Percentiles rank a stretch among this genome's conserved stretches.
Conservation (phyloP, 2,329 filamentous ascomycete genomes). For the Coccinonectria pachysandricola region DNA sequence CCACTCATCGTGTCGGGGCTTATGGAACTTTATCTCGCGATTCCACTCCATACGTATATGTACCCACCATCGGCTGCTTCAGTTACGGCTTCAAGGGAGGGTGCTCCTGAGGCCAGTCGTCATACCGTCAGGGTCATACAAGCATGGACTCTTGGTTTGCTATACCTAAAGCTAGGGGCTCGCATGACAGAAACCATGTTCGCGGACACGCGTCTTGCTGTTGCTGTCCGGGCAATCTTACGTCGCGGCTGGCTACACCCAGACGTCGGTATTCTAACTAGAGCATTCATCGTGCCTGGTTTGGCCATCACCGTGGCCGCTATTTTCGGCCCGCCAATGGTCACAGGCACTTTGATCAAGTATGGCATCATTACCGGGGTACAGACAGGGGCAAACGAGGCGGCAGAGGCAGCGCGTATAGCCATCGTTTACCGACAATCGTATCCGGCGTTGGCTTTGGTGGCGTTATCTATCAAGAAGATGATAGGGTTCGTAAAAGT, state of each 20-base stretch:
- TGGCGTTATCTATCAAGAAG: constrained; percentile 33
- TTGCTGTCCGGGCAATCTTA: constrained; percentile 64
- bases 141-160: constrained; percentile 83
- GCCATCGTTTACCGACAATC: constrained; percentile 44
- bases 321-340: constrained; percentile 51
- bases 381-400: constrained; percentile 12
- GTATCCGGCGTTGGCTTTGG: constrained; percentile 56
- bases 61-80: constrained; percentile 27
- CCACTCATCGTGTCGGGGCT: constrained; percentile 71
- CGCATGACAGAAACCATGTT: constrained; percentile 59
- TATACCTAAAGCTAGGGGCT: constrained; percentile 75
- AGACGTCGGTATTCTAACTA: constrained; percentile 67
- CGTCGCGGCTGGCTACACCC: constrained; percentile 69
- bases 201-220: constrained; percentile 58
- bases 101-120: constrained; percentile 18
- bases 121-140: constrained; percentile 84
- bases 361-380: constrained; percentile 11
- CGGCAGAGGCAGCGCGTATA: constrained; percentile 17
- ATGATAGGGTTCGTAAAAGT: constrained; percentile 45
- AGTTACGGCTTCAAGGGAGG: constrained; percentile 17
- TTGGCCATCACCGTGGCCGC: constrained; percentile 50
- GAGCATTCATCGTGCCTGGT: constrained; percentile 75
- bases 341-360: constrained; percentile 34
- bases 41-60: constrained; percentile 77
- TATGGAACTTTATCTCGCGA: constrained; percentile 78